These are phyloP conservation scores for Elongisporangium senticosum DNA, from an alignment of 352 stramenopile genomes.

Conservation along the genomic window DNA sequence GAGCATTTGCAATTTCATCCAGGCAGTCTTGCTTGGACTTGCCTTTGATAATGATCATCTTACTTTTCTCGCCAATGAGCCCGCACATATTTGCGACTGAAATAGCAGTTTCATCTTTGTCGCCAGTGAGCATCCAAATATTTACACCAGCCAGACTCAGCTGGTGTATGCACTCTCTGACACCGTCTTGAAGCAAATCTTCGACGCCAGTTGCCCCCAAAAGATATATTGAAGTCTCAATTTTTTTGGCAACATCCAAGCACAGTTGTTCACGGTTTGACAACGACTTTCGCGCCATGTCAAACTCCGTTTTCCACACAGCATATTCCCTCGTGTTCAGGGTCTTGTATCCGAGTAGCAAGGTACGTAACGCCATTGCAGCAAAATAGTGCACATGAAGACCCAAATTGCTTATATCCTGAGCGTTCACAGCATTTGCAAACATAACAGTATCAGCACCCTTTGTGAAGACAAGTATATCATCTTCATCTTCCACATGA, in stretches of 20 bases:
- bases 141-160: constrained; percentile 96
- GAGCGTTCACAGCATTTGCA: constrained; percentile 50
- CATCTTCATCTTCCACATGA: constrained; percentile 19
- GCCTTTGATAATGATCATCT: constrained; percentile 81
- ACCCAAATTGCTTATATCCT: constrained; percentile 71
- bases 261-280: constrained; percentile 56
- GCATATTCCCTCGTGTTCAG: constrained; percentile 58
- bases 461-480: constrained; percentile 83
- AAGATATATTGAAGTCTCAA: constrained; percentile 85
- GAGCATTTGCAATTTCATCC: constrained; percentile 70
- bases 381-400: constrained; percentile 86
- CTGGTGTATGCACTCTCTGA: constrained; percentile 94
- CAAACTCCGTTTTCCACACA: constrained; percentile 71
- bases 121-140: constrained; percentile 98
- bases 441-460: constrained; percentile 90
- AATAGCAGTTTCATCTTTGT: constrained; percentile 99
- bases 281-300: constrained; percentile 58
- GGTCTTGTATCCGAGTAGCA: constrained; percentile 76
- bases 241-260: constrained; percentile 59
- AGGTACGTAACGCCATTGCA: constrained; percentile 79
- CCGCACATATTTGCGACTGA: constrained; percentile 97
- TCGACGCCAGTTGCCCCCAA: constrained; percentile 96
- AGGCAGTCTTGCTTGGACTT: constrained; percentile 75
- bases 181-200: constrained; percentile 95
- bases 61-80: constrained; percentile 77